Base-by-base conservation (phyloP, 495 filamentous ascomycete genomes). In the Neurospora sp. region DNA sequence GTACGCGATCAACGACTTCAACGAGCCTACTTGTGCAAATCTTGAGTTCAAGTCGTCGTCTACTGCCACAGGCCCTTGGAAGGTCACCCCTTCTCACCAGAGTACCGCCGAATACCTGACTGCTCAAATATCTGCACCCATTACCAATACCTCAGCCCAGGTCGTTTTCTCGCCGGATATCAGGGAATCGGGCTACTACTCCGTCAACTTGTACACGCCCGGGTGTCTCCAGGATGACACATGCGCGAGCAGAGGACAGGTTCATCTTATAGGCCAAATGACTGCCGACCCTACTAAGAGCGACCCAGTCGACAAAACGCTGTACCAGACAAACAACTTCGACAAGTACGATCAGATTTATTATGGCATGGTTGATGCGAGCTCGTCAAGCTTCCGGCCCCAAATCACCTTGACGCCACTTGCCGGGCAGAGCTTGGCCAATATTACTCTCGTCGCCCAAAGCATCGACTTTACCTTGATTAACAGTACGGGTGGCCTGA, bases 341-440 rank as follows among this genome's bases (percentile, higher is more conserved):
- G 93, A 97, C 82, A 99, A 98, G 81, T 97, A 96, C 75, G 96
- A 98, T 77, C 89, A 90, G 71, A 89, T 98, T 72, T 97, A 94
- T 79, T 89, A 88, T 72, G 96, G 94, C 8, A 87, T 87, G 73
- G 89, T 99, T 71, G 94, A 98, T 77, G 89, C 89, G 39, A 90
- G 85, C 74, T 90, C 89, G 40, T 85, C 85, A 74, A 86, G 85
- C 27, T 98, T 98, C 82, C 88, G 90, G 27, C 94, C 96, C 37
- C 87, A 86, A 20, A 89, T 99, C 69, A 97, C 93, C 3, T 83
- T 99, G 70, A 85, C 89, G 2, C 92, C 95, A 12, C 79, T 86
- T 22, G 74, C 86, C 16, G 89, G 87, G 37, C 93, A 97, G 77
- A 75, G 79, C n/a, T 75, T 82, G 38, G 83, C 83, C 3, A 87